phyloP scores from a whole-genome alignment of 805 yeast species.

The Kluyveromyces wickerhamii region DNA sequence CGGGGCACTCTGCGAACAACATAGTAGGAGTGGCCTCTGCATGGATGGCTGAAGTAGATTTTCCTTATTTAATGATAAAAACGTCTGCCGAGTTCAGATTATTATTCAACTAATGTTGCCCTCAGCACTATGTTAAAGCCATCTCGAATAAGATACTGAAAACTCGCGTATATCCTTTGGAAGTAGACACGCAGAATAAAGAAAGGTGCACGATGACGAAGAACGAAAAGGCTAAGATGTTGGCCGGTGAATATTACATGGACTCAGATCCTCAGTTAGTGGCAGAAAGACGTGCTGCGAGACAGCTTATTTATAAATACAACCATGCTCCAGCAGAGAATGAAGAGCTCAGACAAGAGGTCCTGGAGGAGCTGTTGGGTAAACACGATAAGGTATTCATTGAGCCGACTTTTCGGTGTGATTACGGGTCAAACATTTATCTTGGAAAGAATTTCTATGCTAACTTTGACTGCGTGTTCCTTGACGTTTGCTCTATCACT shows the following conservation, averaged over 20 bases:
- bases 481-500: constrained; percentile 53
- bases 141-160: no score
- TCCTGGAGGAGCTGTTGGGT: constrained; percentile 41
- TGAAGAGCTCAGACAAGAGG: constrained; percentile 32
- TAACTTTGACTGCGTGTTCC: constrained; percentile 45
- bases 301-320: constrained; percentile 4
- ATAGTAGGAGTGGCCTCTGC: no score
- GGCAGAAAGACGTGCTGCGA: not conserved
- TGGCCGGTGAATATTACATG: not conserved
- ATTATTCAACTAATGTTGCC: no score
- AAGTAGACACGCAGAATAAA: no score
- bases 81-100: no score
- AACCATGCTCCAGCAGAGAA: constrained; percentile 21
- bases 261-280: not conserved
- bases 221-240: constrained; percentile 1
- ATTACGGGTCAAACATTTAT: constrained; percentile 56
- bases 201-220: no score
- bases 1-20: no score
- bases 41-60: no score
- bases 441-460: constrained; percentile 53
- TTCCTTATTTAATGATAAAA: no score
- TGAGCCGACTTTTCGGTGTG: constrained; percentile 56
- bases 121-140: no score
- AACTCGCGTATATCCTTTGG: no score
- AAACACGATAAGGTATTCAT: constrained; percentile 33